Base-by-base conservation (phyloP, 2,329 filamentous ascomycete species). In the Hirsutella rhossiliensis region DNA sequence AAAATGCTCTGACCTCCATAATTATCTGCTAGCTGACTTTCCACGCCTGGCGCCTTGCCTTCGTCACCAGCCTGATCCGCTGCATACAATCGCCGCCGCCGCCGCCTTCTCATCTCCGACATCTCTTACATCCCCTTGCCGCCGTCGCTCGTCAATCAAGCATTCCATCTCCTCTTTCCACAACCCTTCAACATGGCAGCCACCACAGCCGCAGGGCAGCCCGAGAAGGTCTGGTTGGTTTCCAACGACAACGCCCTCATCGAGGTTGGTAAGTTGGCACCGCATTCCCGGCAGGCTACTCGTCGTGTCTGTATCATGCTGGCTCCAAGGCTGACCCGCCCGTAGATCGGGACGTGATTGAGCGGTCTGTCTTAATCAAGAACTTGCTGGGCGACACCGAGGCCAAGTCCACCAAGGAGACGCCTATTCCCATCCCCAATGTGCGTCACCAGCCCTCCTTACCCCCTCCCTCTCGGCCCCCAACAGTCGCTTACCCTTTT, bases 361-460 rank as follows among this genome's bases (percentile, higher is more conserved):
- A 95, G 72, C 86, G 90, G 52, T 95, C 87, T 3, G 80, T 96
- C 58, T 75, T 98, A 43, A 94, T 98, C 73, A 96, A 95, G 80
- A 95, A 97, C 74, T 83, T 98, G 83, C 77, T 98, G 39, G 89
- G 95, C 61, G 92, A 98, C 69, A 70, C 97, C 53, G 81, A 83
- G 20, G 65, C 75, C 54, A 60, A 61, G 19, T 64, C 75, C 30
- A 67, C 60, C 42, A 61, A 71, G 43, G 56, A 62, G 19, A 81
- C 89, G 60, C 75, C 84, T 3, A 90, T 98, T 43, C 90, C 92
- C 9, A 89, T 94, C 50, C 86, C 84, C 51, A 94, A 94, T 62
- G 82, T 82, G 66, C 54, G 73, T 59, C 11, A 8, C 23, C 34
- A 18, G 38, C 34, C 30, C 37, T 17, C 34, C 12, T 34, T 12